Evolutionary conservation across 2,329 filamentous ascomycete species (phyloP).

Genomic region (Zelopaecilomyces penicillatus): DNA sequence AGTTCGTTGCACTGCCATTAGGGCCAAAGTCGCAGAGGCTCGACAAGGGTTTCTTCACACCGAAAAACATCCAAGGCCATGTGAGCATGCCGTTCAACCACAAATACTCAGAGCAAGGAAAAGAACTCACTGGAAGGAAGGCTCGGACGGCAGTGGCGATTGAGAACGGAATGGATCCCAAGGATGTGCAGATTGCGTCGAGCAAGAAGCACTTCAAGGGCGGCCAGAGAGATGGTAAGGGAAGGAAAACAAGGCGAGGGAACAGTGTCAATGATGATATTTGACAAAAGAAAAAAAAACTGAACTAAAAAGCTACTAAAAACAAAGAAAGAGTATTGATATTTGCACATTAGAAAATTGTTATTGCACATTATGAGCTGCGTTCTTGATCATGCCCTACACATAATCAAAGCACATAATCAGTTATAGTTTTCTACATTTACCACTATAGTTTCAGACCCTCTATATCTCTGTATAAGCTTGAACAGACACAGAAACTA

Average conservation of each 20-base stretch:
- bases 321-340: too few relatives aligned
- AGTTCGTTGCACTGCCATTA: constrained; percentile 43
- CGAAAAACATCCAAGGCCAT: constrained; percentile 55
- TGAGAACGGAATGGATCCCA: constrained; percentile 76
- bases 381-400: too few relatives aligned
- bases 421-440: too few relatives aligned
- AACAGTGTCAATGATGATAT: too few relatives aligned
- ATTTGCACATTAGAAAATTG: too few relatives aligned
- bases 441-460: too few relatives aligned
- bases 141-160: constrained; percentile 70
- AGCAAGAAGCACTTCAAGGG: constrained; percentile 94
- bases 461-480: too few relatives aligned
- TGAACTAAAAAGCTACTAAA: too few relatives aligned
- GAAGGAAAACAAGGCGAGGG: constrained; percentile 31
- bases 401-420: too few relatives aligned
- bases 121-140: constrained; percentile 75
- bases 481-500: too few relatives aligned
- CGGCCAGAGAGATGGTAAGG: constrained; percentile 53
- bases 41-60: constrained; percentile 83
- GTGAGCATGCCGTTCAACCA: constrained; percentile 77
- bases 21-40: constrained; percentile 69
- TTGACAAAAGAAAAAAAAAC: too few relatives aligned
- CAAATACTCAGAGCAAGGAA: constrained; percentile 82
- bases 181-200: constrained; percentile 56
- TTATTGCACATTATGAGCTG: too few relatives aligned